Evolutionary conservation across 139 green algal genomes (phyloP).

Genomic region (Chlamydomonas sphaeroides): DNA sequence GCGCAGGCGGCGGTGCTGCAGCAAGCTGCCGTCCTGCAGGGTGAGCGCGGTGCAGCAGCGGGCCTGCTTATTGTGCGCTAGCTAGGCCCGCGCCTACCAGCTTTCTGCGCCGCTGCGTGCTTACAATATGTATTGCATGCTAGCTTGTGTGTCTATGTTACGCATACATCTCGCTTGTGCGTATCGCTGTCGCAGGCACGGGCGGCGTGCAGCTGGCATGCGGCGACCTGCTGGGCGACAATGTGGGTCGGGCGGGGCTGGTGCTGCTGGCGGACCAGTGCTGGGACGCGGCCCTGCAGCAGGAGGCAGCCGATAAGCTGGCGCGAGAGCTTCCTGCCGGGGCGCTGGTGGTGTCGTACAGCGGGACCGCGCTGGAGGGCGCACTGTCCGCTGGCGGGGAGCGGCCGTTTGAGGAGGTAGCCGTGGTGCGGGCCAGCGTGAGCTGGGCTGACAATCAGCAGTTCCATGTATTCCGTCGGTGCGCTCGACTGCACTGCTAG

Average conservation of each 20-base stretch:
- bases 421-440: neutral
- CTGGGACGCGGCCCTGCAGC: slow-evolving; percentile 12
- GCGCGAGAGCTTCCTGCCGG: slow-evolving; percentile 18
- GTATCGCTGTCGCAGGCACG: too few relatives aligned
- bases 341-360: slow-evolving; percentile 30
- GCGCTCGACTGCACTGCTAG: too few relatives aligned
- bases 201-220: neutral
- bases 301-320: slow-evolving; percentile 8
- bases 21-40: too few relatives aligned
- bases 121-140: too few relatives aligned
- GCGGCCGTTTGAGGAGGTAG: slow-evolving; percentile 18
- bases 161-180: too few relatives aligned
- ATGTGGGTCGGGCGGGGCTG: neutral
- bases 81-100: too few relatives aligned
- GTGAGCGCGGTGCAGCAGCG: too few relatives aligned
- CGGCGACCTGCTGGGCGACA: slow-evolving; percentile 25
- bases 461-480: neutral
- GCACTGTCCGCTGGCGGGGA: too few relatives aligned
- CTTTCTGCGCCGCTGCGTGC: too few relatives aligned
- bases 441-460: slow-evolving; percentile 4
- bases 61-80: too few relatives aligned
- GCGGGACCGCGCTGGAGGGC: neutral
- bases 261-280: slow-evolving; percentile 37
- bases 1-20: too few relatives aligned
- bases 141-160: too few relatives aligned